Percentiles rank a stretch among this genome's conserved stretches.
These are phyloP conservation scores for Onygena corvina DNA, from an alignment of 2,329 filamentous ascomycete genomes.

Conservation along the genomic window DNA sequence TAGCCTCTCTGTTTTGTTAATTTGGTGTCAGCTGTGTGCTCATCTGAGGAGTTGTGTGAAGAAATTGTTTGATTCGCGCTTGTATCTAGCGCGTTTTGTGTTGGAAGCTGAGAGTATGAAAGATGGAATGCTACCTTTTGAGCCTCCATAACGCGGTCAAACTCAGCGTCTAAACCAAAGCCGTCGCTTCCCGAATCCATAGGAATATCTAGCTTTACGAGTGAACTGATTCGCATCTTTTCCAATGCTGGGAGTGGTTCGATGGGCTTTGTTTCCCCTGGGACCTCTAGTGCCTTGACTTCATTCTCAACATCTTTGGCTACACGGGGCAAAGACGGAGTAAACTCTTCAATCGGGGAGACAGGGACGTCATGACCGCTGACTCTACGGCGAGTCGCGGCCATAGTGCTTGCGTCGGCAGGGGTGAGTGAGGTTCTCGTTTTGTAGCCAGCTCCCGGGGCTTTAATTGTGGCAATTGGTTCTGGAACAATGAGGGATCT, in stretches of 20 bases:
- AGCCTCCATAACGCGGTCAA: slow-evolving; percentile 85
- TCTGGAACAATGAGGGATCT: slow-evolving; percentile 53
- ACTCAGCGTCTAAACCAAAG: slow-evolving; percentile 79
- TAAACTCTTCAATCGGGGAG: slow-evolving; percentile 13
- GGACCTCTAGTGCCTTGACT: not conserved
- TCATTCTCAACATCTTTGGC: slow-evolving; percentile 10
- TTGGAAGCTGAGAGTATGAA: slow-evolving; percentile 29
- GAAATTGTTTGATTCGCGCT: slow-evolving; percentile 17
- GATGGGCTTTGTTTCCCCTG: not conserved
- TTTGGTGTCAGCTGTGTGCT: slow-evolving; percentile 49
- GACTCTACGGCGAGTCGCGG: slow-evolving; percentile 70
- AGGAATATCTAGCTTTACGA: slow-evolving; percentile 72
- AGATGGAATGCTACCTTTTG: slow-evolving; percentile 73
- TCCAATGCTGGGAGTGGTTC: slow-evolving; percentile 1
- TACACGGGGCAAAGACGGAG: not conserved
- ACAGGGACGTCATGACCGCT: slow-evolving; percentile 51
- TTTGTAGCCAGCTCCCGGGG: slow-evolving; percentile 74
- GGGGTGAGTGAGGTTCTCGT: slow-evolving; percentile 79
- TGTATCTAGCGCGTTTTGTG: slow-evolving; percentile 6
- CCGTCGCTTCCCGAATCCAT: slow-evolving; percentile 59
- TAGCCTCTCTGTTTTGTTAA: slow-evolving; percentile 77
- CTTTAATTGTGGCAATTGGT: slow-evolving; percentile 75
- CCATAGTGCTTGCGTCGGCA: slow-evolving; percentile 71
- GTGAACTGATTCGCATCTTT: slow-evolving; percentile 53
- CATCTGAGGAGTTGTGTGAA: not conserved